Evolutionary conservation across 1,139 yeast species (phyloP), one percentile per base, ranked within the genome.

Genomic region (Magnusiomyces fungicola): DNA sequence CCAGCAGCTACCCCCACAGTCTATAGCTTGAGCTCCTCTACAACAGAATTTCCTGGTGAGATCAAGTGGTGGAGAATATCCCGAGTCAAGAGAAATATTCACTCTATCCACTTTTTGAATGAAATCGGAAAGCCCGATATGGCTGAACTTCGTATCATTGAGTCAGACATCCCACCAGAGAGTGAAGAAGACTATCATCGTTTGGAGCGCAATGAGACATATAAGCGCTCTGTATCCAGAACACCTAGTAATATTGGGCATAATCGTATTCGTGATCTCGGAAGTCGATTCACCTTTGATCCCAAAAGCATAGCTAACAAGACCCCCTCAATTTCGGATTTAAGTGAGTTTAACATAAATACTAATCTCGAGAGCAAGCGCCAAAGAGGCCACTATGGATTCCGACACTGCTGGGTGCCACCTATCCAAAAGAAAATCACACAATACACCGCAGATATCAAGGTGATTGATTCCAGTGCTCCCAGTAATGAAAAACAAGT

Each of bases 51-150:
- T 30, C 52, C 54, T 9, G 61, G 61, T 10, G 48, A 48, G 23
- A 43, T 51, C 19, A 55, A 55, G 33, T 58, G 61, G 61, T 58
- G 60, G 60, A 46, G 49, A 45, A 47, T 53, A 12, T 24, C 39
- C 41, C 46, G 48, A 32, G 38, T 49, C 23, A 45, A 38, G 32
- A 56, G 53, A 49, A 51, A 46, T 24, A 48, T 46, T 30, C 50
- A 53, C 33, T 47, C 45, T 19, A 42, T 51, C 4, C 43, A 47
- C 14, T 50, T 48, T 43, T 41, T n/a, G 30, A 32, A 32, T 4
- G 29, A 32, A n/a, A 2, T 30, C 29, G 45, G 19, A 39, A 42
- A 40, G 21, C 46, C 51, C 2, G 44, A 32, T 14, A 52, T 51
- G 50, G 58, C 57, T 14, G 45, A 47, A 29, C 32, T 50, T 32